phyloP scores from a whole-genome alignment of 768 basidiomycete genomes.

The Ephemerocybe angulata region DNA sequence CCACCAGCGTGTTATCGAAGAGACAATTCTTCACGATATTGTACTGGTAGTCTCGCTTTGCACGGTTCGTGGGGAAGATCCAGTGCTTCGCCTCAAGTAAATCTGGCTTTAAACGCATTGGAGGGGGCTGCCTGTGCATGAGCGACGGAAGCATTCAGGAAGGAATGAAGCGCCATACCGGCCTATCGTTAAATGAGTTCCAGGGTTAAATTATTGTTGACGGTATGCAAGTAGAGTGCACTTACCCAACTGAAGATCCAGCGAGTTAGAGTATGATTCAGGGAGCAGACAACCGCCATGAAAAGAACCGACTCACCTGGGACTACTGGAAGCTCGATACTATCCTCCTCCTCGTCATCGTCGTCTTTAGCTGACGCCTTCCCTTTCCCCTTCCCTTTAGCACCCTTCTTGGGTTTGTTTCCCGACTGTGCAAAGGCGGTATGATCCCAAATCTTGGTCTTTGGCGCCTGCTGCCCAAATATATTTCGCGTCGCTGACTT shows the following conservation, averaged over 20 bases:
- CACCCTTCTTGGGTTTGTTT: conserved; percentile 44
- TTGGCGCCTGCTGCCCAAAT: conserved; percentile 55
- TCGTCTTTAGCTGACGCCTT: conserved; percentile 43
- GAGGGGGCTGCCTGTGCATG: conserved; percentile 45
- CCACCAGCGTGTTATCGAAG: conserved; percentile 91
- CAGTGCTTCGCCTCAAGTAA: conserved; percentile 79
- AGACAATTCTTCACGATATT: conserved; percentile 85
- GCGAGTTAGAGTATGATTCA: too few relatives aligned
- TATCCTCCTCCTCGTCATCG: conserved; percentile 56
- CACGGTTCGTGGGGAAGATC: conserved; percentile 87
- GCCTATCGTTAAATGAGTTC: conserved; percentile 2
- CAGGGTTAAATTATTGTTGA: too few relatives aligned
- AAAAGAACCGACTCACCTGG: conserved; percentile 48
- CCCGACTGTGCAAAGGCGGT: conserved; percentile 85
- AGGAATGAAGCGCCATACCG: background rate
- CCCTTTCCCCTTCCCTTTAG: conserved; percentile 48
- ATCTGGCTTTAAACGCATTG: conserved; percentile 78
- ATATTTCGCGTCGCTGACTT: conserved; percentile 41
- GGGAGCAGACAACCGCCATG: too few relatives aligned
- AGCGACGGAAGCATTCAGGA: background rate
- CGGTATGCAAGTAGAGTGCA: too few relatives aligned
- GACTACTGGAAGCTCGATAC: conserved; percentile 78
- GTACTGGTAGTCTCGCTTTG: conserved; percentile 90
- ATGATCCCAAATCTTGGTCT: conserved; percentile 88
- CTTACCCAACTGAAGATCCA: conserved; percentile 50